Percentiles rank a stretch among this genome's conserved stretches.
Evolutionary conservation across 805 yeast species (phyloP).

Genomic region (Yamadazyma nakazawae): DNA sequence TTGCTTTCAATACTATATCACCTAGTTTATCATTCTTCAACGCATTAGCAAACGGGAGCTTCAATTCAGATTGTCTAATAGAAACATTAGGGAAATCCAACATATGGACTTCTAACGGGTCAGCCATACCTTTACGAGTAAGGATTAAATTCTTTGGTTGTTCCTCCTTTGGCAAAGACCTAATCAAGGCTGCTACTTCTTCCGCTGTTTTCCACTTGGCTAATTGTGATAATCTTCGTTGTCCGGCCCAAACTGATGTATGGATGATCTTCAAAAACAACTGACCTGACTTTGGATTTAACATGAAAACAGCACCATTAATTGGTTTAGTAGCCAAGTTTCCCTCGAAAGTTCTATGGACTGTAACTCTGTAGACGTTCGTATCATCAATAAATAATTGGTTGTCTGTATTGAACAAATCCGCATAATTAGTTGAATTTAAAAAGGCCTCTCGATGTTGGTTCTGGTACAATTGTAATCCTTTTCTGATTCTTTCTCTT

Average conservation of each 20-base stretch:
- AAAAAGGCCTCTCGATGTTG: constrained; percentile 91
- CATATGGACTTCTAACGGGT: constrained; percentile 96
- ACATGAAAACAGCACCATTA: constrained; percentile 87
- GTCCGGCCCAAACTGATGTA: constrained; percentile 96
- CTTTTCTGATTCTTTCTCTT: constrained; percentile 91
- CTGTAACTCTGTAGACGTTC: constrained; percentile 88
- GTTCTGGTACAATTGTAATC: constrained; percentile 87
- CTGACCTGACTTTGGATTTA: constrained; percentile 91
- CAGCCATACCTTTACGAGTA: constrained; percentile 85
- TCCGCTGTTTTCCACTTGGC: constrained; percentile 99
- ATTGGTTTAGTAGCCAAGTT: constrained; percentile 88
- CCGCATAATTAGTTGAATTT: constrained; percentile 86
- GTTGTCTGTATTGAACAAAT: constrained; percentile 77
- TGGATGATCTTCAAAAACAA: constrained; percentile 85
- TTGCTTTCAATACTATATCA: constrained; percentile 77
- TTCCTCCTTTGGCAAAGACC: constrained; percentile 88
- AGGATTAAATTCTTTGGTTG: constrained; percentile 92
- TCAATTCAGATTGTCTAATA: constrained; percentile 84
- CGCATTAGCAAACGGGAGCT: constrained; percentile 85
- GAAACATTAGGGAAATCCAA: constrained; percentile 91
- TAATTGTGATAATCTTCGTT: constrained; percentile 84
- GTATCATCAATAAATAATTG: constrained; percentile 91
- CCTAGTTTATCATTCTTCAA: constrained; percentile 76
- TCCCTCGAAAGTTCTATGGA: constrained; percentile 90
- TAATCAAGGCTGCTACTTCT: constrained; percentile 86